Conservation (phyloP, 768 basidiomycete species). For the Boletellus ananas region DNA sequence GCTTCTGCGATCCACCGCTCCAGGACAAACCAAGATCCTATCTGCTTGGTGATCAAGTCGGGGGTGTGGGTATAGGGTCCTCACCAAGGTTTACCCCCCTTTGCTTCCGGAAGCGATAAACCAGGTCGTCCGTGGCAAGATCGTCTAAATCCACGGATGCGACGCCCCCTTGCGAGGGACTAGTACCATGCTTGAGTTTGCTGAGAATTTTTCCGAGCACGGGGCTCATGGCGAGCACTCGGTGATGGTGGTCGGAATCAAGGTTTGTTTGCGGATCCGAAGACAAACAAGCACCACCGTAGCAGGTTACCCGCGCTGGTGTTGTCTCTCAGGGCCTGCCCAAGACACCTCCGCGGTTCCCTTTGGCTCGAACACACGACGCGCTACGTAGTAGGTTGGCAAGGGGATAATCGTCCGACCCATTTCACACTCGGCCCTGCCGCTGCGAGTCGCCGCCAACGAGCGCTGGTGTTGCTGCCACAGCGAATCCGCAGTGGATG, state of each 20-base stretch:
- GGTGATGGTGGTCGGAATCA: neutral
- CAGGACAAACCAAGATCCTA: slow-evolving; percentile 77
- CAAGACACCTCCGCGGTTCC: neutral
- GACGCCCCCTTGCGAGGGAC: neutral
- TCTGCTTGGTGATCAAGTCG: slow-evolving; percentile 7
- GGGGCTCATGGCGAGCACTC: slow-evolving; percentile 6
- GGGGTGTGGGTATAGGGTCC: slow-evolving; percentile 1
- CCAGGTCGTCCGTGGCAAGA: slow-evolving; percentile 7
- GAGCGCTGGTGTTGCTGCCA: neutral
- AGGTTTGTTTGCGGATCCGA: slow-evolving; percentile 8
- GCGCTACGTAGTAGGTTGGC: neutral
- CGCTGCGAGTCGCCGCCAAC: neutral
- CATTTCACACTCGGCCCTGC: slow-evolving; percentile 8
- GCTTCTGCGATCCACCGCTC: slow-evolving; percentile 69
- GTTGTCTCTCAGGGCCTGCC: too few species aligned
- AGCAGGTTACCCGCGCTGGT: too few species aligned
- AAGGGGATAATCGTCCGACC: neutral
- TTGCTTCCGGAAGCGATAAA: slow-evolving; percentile 65
- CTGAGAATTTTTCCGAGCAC: slow-evolving; percentile 11
- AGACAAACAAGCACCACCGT: slow-evolving; percentile 11
- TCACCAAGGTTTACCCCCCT: slow-evolving; percentile 80
- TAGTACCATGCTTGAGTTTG: slow-evolving; percentile 12
- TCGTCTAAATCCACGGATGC: slow-evolving; percentile 6
- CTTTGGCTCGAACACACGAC: neutral
- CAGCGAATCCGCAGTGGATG: slow-evolving; percentile 1